Base-by-base conservation (phyloP, 163 green algal species). In the Coccomyxa subellipsoidea region DNA sequence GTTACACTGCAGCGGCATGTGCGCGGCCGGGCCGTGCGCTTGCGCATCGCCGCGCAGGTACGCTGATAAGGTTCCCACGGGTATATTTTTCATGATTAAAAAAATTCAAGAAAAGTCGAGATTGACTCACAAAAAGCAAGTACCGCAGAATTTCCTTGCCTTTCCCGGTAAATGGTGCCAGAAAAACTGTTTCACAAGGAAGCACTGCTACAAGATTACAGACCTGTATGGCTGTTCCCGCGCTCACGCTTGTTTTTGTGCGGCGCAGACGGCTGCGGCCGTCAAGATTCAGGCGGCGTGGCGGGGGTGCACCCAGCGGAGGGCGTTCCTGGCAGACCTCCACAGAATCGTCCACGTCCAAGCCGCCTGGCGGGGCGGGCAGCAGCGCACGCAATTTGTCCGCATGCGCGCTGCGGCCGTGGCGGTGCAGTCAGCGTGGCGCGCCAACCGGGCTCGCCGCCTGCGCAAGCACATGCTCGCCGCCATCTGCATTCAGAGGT, bases 1-100 rank as follows among this genome's bases (percentile, higher is more conserved):
- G 82, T 80, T 25, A 1, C 80, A 40, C 21, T 87, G n/a, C 66
- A 85, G 54, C 47, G 36, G 25, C 53, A 76, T 32, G 38, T 18
- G 54, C 40, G 82, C 21, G 77, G 77, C 31, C n/a, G 38, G 31
- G 75, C 34, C 38, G 75, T 79, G 36, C 76, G 81, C 36, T 23
- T 29, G 66, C 32, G 54, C 35, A 29, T 53, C 8, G 4, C 47
- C 23, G 15, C 15, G 47, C 47, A 59, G 47, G n/a, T n/a, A n/a
- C n/a, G n/a, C n/a, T n/a, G n/a, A n/a, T n/a, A n/a, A n/a, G n/a
- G n/a, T n/a, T n/a, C n/a, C n/a, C n/a, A n/a, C n/a, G n/a, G n/a
- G n/a, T n/a, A n/a, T n/a, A n/a, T n/a, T n/a, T n/a, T n/a, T n/a
- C n/a, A n/a, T n/a, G n/a, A n/a, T n/a, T n/a, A n/a, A n/a, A n/a